phyloP scores from a whole-genome alignment of 2,329 filamentous ascomycete genomes.

The Fusarium dlaminii region DNA sequence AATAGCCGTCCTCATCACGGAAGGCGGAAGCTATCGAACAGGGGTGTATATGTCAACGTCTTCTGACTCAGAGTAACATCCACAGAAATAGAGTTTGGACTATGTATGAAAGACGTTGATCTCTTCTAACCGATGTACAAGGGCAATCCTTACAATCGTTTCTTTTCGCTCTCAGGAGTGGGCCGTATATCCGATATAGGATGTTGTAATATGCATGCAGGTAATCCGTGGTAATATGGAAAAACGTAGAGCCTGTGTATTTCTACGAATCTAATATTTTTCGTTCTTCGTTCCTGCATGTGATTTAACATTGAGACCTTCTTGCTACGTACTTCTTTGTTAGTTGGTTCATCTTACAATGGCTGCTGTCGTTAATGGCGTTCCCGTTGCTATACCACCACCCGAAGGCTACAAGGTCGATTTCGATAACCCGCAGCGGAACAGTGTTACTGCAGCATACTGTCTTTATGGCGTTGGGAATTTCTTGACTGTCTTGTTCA shows the following conservation, averaged over 20 bases:
- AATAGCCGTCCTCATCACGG: neutral
- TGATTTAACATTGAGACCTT: neutral
- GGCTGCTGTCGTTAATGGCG: slow-evolving; percentile 38
- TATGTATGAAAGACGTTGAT: neutral
- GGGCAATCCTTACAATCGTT: neutral
- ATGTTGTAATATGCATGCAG: neutral
- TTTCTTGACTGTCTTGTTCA: slow-evolving; percentile 15
- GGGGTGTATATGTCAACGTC: neutral
- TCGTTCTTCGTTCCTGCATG: neutral
- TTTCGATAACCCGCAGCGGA: slow-evolving; percentile 41
- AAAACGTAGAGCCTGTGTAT: neutral
- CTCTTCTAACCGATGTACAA: neutral
- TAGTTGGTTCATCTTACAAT: neutral
- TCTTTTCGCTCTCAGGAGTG: neutral
- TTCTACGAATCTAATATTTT: neutral
- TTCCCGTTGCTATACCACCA: slow-evolving; percentile 35
- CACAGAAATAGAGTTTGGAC: neutral
- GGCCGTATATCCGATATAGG: neutral
- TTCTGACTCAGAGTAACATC: neutral
- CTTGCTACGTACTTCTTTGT: neutral
- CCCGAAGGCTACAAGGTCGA: slow-evolving; percentile 44
- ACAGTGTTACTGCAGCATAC: slow-evolving; percentile 27
- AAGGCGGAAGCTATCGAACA: neutral
- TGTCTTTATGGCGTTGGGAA: slow-evolving; percentile 35
- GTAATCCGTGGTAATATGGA: neutral